Evolutionary conservation across 768 basidiomycete genomes (phyloP).

Genomic region (Lactarius akahatsu): DNA sequence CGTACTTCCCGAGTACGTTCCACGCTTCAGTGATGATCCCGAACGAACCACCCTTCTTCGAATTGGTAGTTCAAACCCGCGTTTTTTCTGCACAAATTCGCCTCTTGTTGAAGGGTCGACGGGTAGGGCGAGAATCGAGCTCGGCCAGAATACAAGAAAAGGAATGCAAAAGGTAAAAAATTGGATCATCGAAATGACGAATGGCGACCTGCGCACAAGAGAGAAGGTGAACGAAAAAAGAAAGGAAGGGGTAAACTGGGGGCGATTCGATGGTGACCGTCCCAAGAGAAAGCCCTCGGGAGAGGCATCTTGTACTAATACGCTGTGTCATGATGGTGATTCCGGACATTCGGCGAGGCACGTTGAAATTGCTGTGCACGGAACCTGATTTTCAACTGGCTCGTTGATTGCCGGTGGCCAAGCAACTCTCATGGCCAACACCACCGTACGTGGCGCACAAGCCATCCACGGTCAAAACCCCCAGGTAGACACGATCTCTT

Average conservation of each 20-base stretch:
- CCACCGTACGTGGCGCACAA: conserved; percentile 80
- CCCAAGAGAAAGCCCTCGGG: neutral
- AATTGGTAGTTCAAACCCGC: conserved; percentile 23
- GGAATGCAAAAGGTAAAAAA: conserved; percentile 4
- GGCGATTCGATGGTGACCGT: conserved; percentile 1
- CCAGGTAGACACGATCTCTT: conserved; percentile 55
- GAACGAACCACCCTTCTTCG: conserved; percentile 2
- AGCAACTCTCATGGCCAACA: conserved; percentile 72
- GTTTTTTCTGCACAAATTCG: neutral
- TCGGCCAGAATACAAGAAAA: conserved; percentile 8
- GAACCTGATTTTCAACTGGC: too few species aligned
- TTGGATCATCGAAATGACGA: conserved; percentile 9
- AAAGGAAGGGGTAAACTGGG: neutral
- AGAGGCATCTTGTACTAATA: neutral
- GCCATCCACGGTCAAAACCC: conserved; percentile 98
- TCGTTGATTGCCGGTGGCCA: neutral
- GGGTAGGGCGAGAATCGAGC: conserved; percentile 10
- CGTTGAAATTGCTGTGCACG: too few species aligned
- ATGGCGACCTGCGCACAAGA: conserved; percentile 23
- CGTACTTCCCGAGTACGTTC: conserved; percentile 16
- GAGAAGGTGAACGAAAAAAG: conserved; percentile 1
- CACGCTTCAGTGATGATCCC: conserved; percentile 17
- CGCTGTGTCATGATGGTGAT: conserved; percentile 1
- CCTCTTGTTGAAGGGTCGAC: conserved; percentile 4
- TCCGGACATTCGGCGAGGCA: conserved; percentile 21